A percentile compares a stretch with the other conserved stretches of the same genome.
Evolutionary conservation across 495 filamentous ascomycete genomes (phyloP).

Genomic region (Penicillium canariense): DNA sequence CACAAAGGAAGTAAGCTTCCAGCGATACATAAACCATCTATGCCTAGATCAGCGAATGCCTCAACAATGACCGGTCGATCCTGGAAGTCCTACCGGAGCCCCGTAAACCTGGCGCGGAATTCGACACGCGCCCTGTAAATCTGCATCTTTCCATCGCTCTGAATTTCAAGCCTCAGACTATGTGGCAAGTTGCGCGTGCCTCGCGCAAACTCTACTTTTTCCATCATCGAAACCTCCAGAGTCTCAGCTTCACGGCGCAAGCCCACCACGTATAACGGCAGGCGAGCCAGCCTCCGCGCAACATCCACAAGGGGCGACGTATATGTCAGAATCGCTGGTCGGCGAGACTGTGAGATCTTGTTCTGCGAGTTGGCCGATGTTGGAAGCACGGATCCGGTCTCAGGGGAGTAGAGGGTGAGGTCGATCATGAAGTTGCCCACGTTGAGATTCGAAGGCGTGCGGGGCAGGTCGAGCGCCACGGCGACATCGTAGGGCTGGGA

Average conservation of each 20-base stretch:
- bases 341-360: constrained; percentile 46
- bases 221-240: constrained; percentile 69
- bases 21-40: constrained; percentile 82
- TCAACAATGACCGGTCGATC: background rate
- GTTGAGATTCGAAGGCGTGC: constrained; percentile 49
- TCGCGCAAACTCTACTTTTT: constrained; percentile 60
- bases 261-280: constrained; percentile 62
- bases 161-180: constrained; percentile 61
- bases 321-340: constrained; percentile 68
- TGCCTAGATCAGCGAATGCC: constrained; percentile 7
- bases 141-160: constrained; percentile 64
- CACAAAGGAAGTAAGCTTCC: constrained; percentile 65
- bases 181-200: constrained; percentile 56
- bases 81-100: constrained; percentile 51
- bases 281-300: constrained; percentile 44
- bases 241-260: constrained; percentile 52
- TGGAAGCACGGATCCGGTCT: constrained; percentile 26
- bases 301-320: constrained; percentile 55
- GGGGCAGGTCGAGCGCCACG: constrained; percentile 71
- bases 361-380: constrained; percentile 25
- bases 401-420: constrained; percentile 58
- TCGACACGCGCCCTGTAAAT: constrained; percentile 68
- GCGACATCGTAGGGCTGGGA: constrained; percentile 63
- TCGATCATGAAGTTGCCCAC: constrained; percentile 93
- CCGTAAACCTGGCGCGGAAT: constrained; percentile 69